A percentile compares a stretch with the other conserved stretches of the same genome.
Conservation (phyloP, 2,329 filamentous ascomycete genomes). For the Neonectria faginata region DNA sequence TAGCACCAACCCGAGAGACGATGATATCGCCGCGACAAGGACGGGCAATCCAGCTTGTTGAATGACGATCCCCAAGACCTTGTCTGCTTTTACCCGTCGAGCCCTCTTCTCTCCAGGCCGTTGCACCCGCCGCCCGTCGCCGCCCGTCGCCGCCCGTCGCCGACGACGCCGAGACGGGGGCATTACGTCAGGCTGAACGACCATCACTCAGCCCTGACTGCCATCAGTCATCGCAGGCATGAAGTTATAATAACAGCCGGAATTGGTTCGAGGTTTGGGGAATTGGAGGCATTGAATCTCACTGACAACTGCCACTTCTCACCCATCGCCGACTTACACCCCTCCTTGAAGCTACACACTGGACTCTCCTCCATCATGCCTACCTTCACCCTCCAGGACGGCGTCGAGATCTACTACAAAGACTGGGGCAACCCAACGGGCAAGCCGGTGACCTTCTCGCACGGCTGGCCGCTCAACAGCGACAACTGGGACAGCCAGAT, state of each 20-base stretch:
- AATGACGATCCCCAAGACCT: neutral
- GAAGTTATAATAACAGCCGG: neutral
- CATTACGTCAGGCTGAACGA: conserved; percentile 20
- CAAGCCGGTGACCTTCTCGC: conserved; percentile 49
- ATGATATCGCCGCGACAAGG: neutral
- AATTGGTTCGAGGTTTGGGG: neutral
- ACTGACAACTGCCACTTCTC: neutral
- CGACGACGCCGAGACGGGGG: conserved; percentile 19
- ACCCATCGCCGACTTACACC: neutral
- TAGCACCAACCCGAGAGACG: neutral
- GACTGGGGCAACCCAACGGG: conserved; percentile 55
- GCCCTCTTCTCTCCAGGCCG: neutral
- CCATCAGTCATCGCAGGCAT: conserved; percentile 9
- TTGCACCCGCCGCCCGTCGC: neutral
- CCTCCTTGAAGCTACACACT: neutral
- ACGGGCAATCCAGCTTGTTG: neutral
- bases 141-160: neutral
- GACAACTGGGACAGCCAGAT: conserved; percentile 50
- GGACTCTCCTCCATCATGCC: conserved; percentile 38
- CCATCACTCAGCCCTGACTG: conserved; percentile 11
- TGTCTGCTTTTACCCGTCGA: neutral
- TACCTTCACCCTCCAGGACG: conserved; percentile 49
- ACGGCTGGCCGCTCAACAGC: conserved; percentile 52
- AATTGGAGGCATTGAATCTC: neutral
- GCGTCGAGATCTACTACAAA: conserved; percentile 57